Conservation (phyloP, 2,329 filamentous ascomycete species). For the Paraconiothyrium brasiliense region DNA sequence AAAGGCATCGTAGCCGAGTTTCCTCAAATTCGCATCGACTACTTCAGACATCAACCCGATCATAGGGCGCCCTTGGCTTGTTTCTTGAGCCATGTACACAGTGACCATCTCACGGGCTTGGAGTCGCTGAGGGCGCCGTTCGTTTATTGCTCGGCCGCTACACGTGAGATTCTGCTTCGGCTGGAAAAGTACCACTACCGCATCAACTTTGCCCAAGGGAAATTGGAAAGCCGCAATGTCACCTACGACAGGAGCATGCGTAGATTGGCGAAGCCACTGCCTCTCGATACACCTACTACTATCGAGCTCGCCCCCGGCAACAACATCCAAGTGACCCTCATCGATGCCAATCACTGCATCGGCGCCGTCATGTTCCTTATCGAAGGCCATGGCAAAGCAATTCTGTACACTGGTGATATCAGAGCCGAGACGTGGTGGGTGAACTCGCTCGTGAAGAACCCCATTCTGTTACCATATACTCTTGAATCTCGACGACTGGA, state of each 20-base stretch:
- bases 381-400: slow-evolving; percentile 74
- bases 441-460: slow-evolving; percentile 74
- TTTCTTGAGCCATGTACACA: slow-evolving; percentile 93
- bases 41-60: slow-evolving; percentile 71
- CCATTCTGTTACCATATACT: slow-evolving; percentile 78
- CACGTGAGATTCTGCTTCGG: slow-evolving; percentile 78
- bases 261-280: slow-evolving; percentile 79
- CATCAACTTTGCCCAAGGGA: slow-evolving; percentile 80
- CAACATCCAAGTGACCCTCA: slow-evolving; percentile 80
- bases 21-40: slow-evolving; percentile 83
- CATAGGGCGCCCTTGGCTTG: slow-evolving; percentile 75
- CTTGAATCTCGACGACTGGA: slow-evolving; percentile 64
- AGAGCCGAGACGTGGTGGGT: slow-evolving; percentile 89
- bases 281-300: slow-evolving; percentile 78
- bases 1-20: slow-evolving; percentile 68
- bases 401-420: slow-evolving; percentile 90
- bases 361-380: slow-evolving; percentile 94
- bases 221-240: slow-evolving; percentile 77
- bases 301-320: slow-evolving; percentile 77
- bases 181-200: slow-evolving; percentile 82
- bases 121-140: slow-evolving; percentile 81
- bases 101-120: slow-evolving; percentile 84
- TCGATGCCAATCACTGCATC: slow-evolving; percentile 92
- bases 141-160: slow-evolving; percentile 89
- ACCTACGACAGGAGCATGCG: slow-evolving; percentile 77